Percentiles rank a stretch among this genome's conserved stretches.
Conservation (phyloP, 73 alveolate genomes). For the Tetrahymena malaccensis region DNA sequence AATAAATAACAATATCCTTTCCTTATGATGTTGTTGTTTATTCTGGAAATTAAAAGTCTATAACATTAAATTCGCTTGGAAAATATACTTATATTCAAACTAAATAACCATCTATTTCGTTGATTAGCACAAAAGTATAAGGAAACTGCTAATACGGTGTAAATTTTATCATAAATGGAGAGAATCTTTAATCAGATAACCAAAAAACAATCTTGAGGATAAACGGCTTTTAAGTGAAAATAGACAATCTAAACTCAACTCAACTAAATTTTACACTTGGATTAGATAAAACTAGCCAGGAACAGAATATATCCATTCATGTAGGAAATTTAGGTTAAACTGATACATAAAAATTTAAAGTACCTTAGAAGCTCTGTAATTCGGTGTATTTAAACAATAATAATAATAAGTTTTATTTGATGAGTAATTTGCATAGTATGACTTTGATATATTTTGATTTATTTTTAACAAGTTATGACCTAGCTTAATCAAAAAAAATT, state of each 20-base stretch:
- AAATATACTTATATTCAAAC: neutral
- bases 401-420: neutral
- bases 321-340: neutral
- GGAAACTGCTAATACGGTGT: neutral
- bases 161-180: neutral
- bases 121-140: neutral
- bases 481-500: neutral
- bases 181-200: neutral
- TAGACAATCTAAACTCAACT: neutral
- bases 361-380: neutral
- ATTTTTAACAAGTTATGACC: neutral
- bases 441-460: neutral
- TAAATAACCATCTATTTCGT: neutral
- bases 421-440: too few species aligned
- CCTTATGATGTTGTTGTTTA: neutral
- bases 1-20: neutral
- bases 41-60: neutral
- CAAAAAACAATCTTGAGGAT: neutral
- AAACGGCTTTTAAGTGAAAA: neutral
- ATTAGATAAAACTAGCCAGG: neutral
- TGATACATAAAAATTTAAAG: neutral
- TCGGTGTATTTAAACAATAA: neutral
- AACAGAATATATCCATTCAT: neutral
- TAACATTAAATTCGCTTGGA: neutral
- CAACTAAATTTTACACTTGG: neutral